Base-by-base conservation (phyloP, 441 rosid genomes). In the Erodium texanum region DNA sequence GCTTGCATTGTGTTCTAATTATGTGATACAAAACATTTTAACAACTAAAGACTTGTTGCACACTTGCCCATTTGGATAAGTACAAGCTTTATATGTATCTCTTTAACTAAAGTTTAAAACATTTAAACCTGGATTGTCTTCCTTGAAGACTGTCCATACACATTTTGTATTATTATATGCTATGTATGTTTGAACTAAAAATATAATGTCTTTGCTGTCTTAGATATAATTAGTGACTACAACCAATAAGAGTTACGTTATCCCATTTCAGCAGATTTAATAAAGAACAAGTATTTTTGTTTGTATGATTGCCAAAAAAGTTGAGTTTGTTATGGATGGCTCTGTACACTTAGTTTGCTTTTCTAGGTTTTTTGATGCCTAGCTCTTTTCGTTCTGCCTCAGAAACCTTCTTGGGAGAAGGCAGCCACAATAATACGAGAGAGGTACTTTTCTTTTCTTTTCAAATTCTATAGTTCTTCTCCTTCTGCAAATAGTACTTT, bases 371-470 rank as follows among this genome's bases (percentile, higher is more conserved):
- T 52, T 41, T 73, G 62, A 68, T 45, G 50, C 52, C 75, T 76
- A 32, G 34, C 61, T 75, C 11, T 58, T 76, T 58, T 70, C 63
- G n/a, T 43, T 69, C 76, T 74, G 61, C 81, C 77, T 66, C 89
- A 95, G 98, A 95, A 87, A 86, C 93, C 98, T 14, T 83, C 96
- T 8, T 95, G 99, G 99, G 98, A 95, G 81, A 95, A 82, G 74
- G 86, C 98, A 59, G 94, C 98, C 73, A 82, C 76, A 75, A 87
- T 84, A 73, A 77, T 94, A 63, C 83, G 84, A 76, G 84, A 88
- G 77, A 89, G 94, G 99, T 94, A 73, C 66, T 80, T 34, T 52
- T 15, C 41, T 80, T 34, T 52, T 15, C 41, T 12, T 19, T 70
- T 59, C 34, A 8, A 45, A 29, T 24, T 64, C 66, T 29, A 2